Evolutionary conservation across 306 rosid genomes (phyloP).

Genomic region (Aeschynomene evenia): DNA sequence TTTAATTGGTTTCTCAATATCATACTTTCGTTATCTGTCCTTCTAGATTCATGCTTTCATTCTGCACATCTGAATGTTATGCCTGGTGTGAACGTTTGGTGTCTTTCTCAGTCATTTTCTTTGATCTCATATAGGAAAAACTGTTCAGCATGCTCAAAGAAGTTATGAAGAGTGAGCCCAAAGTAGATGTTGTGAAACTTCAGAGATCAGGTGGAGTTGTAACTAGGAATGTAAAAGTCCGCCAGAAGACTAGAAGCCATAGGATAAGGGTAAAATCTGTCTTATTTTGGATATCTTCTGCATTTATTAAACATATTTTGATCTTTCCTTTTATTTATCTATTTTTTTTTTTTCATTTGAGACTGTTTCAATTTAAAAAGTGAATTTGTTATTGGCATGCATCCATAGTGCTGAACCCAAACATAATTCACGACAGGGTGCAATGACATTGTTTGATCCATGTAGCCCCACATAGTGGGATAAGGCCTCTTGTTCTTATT

Average conservation of each 20-base stretch:
- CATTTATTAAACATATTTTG: background rate
- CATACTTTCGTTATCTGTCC: background rate
- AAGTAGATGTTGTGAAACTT: constrained; percentile 92
- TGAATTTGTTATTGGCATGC: background rate
- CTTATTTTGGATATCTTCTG: constrained; percentile 2
- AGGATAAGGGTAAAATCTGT: constrained; percentile 72
- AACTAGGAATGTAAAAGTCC: constrained; percentile 70
- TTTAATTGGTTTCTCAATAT: background rate
- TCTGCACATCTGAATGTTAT: background rate
- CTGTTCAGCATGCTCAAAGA: constrained; percentile 91
- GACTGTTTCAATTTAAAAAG: constrained; percentile 16
- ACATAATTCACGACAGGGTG: too few species aligned
- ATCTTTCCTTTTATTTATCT: background rate
- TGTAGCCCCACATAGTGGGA: too few species aligned
- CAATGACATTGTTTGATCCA: too few species aligned
- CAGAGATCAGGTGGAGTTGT: constrained; percentile 98
- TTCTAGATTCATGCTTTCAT: background rate
- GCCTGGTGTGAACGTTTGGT: constrained; percentile 1
- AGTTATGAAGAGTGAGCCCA: constrained; percentile 71
- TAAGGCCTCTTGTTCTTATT: background rate
- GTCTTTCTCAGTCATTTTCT: constrained; percentile 29
- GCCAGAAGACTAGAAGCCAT: constrained; percentile 73
- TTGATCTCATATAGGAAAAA: constrained; percentile 62
- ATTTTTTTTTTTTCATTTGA: background rate
- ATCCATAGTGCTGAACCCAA: background rate